These are phyloP conservation scores for Lactarius deliciosus DNA, from an alignment of 768 basidiomycete species.

Conservation along the genomic window DNA sequence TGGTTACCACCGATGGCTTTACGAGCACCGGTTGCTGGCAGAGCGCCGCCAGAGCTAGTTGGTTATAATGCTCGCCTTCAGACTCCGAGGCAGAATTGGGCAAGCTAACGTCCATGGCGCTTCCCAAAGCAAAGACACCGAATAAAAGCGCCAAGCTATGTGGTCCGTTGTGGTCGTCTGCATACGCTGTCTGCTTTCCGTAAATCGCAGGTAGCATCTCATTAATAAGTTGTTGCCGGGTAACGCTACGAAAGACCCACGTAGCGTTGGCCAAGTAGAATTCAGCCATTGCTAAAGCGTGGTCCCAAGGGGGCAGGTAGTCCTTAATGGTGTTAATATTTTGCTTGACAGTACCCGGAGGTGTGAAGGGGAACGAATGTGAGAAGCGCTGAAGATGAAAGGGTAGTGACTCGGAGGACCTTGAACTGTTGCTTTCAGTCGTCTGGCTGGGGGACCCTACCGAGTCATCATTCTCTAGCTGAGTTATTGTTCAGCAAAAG, in stretches of 20 bases:
- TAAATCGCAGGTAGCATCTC: conserved; percentile 66
- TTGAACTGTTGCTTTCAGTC: conserved; percentile 25
- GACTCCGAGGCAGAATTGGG: too few species aligned
- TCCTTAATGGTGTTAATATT: conserved; percentile 31
- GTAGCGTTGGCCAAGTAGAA: conserved; percentile 62
- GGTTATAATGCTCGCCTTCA: conserved; percentile 40
- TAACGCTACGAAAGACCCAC: conserved; percentile 64
- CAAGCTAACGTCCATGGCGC: too few species aligned
- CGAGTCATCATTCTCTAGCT: conserved; percentile 9
- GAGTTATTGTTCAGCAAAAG: too few species aligned
- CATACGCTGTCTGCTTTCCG: conserved; percentile 36
- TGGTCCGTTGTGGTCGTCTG: conserved; percentile 33
- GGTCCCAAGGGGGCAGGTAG: conserved; percentile 46
- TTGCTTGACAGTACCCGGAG: conserved; percentile 30
- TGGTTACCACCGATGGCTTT: conserved; percentile 67
- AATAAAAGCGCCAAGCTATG: conserved; percentile 34
- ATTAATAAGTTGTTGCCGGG: conserved; percentile 67
- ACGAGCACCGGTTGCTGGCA: conserved; percentile 66
- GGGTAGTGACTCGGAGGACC: conserved; percentile 29
- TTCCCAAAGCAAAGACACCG: too few species aligned
- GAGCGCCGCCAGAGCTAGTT: conserved; percentile 64
- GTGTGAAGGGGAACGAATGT: conserved; percentile 35
- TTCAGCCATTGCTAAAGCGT: conserved; percentile 64
- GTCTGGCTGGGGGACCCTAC: conserved; percentile 22
- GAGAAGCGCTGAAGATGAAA: conserved; percentile 32